Percentiles rank a stretch among this genome's conserved stretches.
These are phyloP conservation scores for Aspergillus fijiensis DNA, from an alignment of 2,329 filamentous ascomycete species.

Conservation along the genomic window DNA sequence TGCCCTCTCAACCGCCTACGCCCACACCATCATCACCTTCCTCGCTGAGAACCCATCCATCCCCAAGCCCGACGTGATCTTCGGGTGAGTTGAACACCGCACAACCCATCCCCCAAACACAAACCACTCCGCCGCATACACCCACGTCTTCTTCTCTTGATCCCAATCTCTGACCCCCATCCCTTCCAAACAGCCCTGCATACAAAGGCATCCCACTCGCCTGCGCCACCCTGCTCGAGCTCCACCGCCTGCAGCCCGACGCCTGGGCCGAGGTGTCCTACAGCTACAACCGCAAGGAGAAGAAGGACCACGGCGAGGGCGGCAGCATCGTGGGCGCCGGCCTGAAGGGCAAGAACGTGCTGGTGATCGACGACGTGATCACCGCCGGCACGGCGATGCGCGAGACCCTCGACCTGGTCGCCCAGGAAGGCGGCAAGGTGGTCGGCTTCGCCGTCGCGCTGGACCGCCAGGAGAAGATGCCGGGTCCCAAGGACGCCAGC, in stretches of 20 bases:
- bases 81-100: conserved; percentile 50
- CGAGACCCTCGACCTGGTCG: conserved; percentile 87
- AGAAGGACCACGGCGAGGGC: conserved; percentile 93
- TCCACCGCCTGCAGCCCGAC: conserved; percentile 63
- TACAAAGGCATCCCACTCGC: conserved; percentile 98
- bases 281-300: conserved; percentile 93
- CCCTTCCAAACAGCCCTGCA: conserved; percentile 56
- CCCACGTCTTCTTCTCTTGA: neutral
- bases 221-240: conserved; percentile 71
- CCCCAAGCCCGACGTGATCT: conserved; percentile 76
- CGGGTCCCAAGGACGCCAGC: conserved; percentile 54
- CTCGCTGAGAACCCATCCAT: conserved; percentile 34
- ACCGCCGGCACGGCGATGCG: conserved; percentile 92
- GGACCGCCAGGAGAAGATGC: conserved; percentile 37
- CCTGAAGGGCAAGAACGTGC: conserved; percentile 77
- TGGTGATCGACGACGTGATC: conserved; percentile 96
- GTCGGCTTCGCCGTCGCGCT: conserved; percentile 86
- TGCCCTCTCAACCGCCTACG: conserved; percentile 79
- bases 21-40: conserved; percentile 45
- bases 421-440: conserved; percentile 77
- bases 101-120: neutral
- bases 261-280: conserved; percentile 73
- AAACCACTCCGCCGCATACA: neutral
- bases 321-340: conserved; percentile 87
- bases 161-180: neutral